Evolutionary conservation across 2,329 filamentous ascomycete genomes (phyloP), one percentile per base, ranked within the genome.

Genomic region (Trichoderma koningii): DNA sequence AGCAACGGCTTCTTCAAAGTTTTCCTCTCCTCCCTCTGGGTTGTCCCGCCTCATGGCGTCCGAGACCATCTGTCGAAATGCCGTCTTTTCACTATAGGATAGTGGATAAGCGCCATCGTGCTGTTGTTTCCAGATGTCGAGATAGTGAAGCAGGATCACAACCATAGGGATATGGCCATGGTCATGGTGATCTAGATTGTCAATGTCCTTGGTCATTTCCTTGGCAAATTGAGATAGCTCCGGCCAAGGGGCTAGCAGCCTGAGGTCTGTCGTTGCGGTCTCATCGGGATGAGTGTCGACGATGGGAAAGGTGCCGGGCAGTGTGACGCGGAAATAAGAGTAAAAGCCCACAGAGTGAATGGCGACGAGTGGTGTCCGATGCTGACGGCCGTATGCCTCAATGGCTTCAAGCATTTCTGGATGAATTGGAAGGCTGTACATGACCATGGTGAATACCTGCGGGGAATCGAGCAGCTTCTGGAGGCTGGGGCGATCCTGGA

Each of bases 211-310:
- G 2, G 92, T 89, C 80, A 92, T 85, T 50, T 86, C 82, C 61
- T 82, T 76, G 2, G 87, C 85, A 68, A 93, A 93, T 3, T 84
- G 81, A 2, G 81, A 75, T 15, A 99, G 83, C 74, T 95, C 93
- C 21, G 89, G 85, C 94, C 95, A 99, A 42, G 95, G 94, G 41
- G 84, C 85, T 5, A 97, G 80, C 14, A 99, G 82, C 56, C 95
- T 88, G 41, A 99, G 83, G 71, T 99, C 95, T 64, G 90, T 89
- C 0, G 87, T 95, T 7, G 92, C 88, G 45, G 92, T 91, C 47
- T 92, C 87, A 68, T 96, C 93, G 0, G 95, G 95, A 73, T 99
- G 95, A 51, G 95, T 98, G 74, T 99, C 94, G 68, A 99, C 91
- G 65, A 99, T 90, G 5, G 94, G 93, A 71, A 96, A 97, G 30